phyloP scores from a whole-genome alignment of 345 rosid species.

The Lumnitzera littorea region DNA sequence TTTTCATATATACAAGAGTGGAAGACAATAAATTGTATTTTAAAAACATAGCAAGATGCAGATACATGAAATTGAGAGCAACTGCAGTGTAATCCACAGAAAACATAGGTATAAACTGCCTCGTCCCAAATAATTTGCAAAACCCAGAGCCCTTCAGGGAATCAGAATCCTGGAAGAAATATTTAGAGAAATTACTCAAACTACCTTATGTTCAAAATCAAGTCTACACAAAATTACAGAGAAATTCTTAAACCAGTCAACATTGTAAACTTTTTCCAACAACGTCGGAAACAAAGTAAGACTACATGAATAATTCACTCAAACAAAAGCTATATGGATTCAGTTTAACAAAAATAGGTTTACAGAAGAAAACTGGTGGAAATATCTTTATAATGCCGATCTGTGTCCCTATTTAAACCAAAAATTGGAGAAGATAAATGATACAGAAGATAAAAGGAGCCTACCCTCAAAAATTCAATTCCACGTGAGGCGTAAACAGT shows the following conservation, averaged over 20 bases:
- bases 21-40: slow-evolving; percentile 21
- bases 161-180: slow-evolving; percentile 42
- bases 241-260: neutral
- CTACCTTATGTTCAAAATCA: too few species aligned
- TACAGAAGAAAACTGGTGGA: too few species aligned
- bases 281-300: too few species aligned
- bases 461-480: slow-evolving; percentile 52
- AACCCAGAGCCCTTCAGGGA: slow-evolving; percentile 29
- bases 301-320: neutral
- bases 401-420: neutral
- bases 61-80: slow-evolving; percentile 51
- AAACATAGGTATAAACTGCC: slow-evolving; percentile 41
- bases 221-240: neutral
- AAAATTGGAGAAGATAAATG: neutral
- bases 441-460: slow-evolving; percentile 4
- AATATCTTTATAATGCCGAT: too few species aligned
- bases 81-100: slow-evolving; percentile 60
- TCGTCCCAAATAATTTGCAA: slow-evolving; percentile 52
- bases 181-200: neutral
- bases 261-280: too few species aligned
- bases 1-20: slow-evolving; percentile 33
- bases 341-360: too few species aligned
- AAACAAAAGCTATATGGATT: too few species aligned
- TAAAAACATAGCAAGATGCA: slow-evolving; percentile 35
- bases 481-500: slow-evolving; percentile 45